Conservation (phyloP, 768 basidiomycete genomes). For the Rhodotorula diobovata region DNA sequence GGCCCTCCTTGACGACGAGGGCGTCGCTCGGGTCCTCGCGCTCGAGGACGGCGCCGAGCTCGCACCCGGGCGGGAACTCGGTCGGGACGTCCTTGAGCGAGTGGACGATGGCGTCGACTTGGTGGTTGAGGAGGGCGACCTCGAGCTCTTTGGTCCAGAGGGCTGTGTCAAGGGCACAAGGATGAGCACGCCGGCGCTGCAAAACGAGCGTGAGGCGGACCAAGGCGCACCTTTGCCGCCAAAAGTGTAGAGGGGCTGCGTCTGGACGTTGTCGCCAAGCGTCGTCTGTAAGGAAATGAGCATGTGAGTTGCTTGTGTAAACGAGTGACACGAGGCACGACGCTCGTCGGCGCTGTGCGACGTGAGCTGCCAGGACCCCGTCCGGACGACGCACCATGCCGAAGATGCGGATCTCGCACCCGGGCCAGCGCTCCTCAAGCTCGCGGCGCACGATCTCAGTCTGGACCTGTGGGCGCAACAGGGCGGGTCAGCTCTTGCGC, state of each 20-base stretch:
- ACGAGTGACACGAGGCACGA: too few relatives aligned
- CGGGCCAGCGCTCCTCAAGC: slow-evolving; percentile 59
- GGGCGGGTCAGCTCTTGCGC: neutral
- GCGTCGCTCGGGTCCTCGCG: slow-evolving; percentile 86
- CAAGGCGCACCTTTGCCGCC: slow-evolving; percentile 74
- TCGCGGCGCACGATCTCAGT: slow-evolving; percentile 70
- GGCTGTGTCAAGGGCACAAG: slow-evolving; percentile 46
- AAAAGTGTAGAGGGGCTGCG: slow-evolving; percentile 74
- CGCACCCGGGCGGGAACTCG: slow-evolving; percentile 72
- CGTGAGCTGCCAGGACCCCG: too few relatives aligned
- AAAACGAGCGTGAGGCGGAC: neutral
- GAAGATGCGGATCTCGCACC: slow-evolving; percentile 26
- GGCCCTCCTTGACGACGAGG: slow-evolving; percentile 74
- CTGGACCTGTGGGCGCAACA: slow-evolving; percentile 53
- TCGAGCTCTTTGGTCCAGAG: slow-evolving; percentile 98
- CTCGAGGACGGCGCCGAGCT: slow-evolving; percentile 75
- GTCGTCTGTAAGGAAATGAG: slow-evolving; percentile 64
- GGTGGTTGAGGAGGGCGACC: slow-evolving; percentile 64
- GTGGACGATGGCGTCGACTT: slow-evolving; percentile 89
- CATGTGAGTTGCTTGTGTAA: too few relatives aligned
- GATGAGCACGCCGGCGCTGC: neutral
- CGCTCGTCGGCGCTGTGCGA: too few relatives aligned
- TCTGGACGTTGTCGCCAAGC: slow-evolving; percentile 81
- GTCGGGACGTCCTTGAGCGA: slow-evolving; percentile 92
- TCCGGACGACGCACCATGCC: slow-evolving; percentile 36